Percentiles rank a stretch among this genome's conserved stretches.
Conservation (phyloP, 768 basidiomycete species). For the Boletus rubroflammeus region DNA sequence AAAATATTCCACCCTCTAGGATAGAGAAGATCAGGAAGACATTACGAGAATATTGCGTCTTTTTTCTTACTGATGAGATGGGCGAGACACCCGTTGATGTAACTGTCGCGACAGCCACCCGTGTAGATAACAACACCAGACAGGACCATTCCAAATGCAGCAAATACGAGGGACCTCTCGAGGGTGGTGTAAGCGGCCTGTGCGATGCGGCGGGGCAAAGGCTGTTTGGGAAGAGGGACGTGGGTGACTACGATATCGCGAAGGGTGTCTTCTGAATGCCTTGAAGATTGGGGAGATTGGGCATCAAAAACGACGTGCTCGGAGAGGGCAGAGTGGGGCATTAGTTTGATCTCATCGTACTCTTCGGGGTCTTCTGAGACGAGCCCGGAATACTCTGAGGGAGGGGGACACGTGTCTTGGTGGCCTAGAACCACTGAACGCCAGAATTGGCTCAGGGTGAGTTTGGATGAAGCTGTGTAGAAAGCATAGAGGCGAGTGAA, state of each 20-base stretch:
- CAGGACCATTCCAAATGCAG: constrained; percentile 62
- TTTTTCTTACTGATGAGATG: constrained; percentile 79
- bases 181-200: constrained; percentile 47
- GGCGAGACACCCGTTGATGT: constrained; percentile 80
- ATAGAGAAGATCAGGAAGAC: not conserved
- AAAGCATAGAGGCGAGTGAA: constrained; percentile 52
- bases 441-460: constrained; percentile 53
- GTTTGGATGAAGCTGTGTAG: constrained; percentile 40
- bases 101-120: constrained; percentile 78
- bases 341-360: constrained; percentile 43
- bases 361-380: constrained; percentile 54
- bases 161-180: constrained; percentile 66
- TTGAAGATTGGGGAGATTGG: constrained; percentile 38
- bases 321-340: constrained; percentile 39
- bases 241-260: constrained; percentile 36
- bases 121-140: constrained; percentile 80
- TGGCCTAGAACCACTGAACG: constrained; percentile 51
- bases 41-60: not conserved
- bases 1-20: constrained; percentile 87
- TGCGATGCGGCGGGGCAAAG: constrained; percentile 41
- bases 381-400: constrained; percentile 56
- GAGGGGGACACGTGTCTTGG: constrained; percentile 27
- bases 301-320: constrained; percentile 52
- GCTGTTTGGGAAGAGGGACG: constrained; percentile 11
- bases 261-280: constrained; percentile 58